Base-by-base conservation (phyloP, 768 basidiomycete genomes). In the Boletus subcaerulescens region DNA sequence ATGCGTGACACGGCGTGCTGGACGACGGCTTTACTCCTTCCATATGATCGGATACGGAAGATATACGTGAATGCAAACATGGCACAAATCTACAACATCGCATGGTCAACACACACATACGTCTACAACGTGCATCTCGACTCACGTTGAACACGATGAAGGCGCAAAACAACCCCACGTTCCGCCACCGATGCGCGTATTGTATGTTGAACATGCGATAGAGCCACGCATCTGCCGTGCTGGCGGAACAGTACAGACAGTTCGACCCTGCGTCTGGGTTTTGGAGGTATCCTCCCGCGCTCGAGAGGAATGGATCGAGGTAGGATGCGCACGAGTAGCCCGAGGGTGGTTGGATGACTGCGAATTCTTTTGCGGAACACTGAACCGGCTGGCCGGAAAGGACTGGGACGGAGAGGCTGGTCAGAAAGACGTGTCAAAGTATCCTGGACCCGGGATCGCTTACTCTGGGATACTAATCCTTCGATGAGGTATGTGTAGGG, bases 331-430 rank as follows among this genome's bases (percentile, higher is more conserved):
- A 86, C 0, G 79, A 75, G 55, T 73, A 71, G 5, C 78, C 79
- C 0, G 63, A 53, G 1, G 81, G 79, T 4, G 80, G 76, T 3
- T 65, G 63, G 57, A 94, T 64, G 1, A 73, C 74, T 3, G 84
- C 80, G n/a, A 82, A 74, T 65, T 94, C 93, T 47, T 75, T 68
- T 0, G 69, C n/a, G 0, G 85, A 68, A 65, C 93, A 94, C 15
- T 68, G 72, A 45, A 88, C 74, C 1, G 67, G 56, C 45, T 76
- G 70, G 8, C 69, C 73, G 0, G 83, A 84, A 13, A 87, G 63
- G 11, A 80, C 85, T 61, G 26, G 31, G 3, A 3, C 3, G 5
- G 1, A 8, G 6, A 11, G 2, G 22, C 4, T 5, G 7, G 35
- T 57, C 42, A 57, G 36, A 35, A 56, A 11, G 31, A 18, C 13